These are phyloP conservation scores for Ascochyta pisi DNA, from an alignment of 2,329 filamentous ascomycete species.

Conservation along the genomic window DNA sequence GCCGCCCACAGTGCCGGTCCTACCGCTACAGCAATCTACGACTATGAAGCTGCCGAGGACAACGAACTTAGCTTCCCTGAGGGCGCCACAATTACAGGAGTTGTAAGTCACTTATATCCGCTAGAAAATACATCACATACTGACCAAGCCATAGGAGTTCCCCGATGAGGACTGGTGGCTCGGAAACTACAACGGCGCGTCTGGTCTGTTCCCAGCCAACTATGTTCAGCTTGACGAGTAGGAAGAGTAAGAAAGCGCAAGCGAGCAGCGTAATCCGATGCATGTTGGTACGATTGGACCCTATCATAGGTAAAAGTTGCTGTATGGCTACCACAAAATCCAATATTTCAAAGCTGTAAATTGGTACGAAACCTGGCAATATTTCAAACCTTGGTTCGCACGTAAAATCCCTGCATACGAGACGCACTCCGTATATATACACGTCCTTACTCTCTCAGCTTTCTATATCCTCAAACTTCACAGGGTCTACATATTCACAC, in stretches of 20 bases:
- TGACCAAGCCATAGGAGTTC: constrained; percentile 71
- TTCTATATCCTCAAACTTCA: too few relatives aligned
- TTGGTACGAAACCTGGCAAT: too few relatives aligned
- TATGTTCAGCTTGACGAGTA: constrained; percentile 58
- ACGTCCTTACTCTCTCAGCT: too few relatives aligned
- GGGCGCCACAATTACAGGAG: constrained; percentile 77
- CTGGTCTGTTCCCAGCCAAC: constrained; percentile 76
- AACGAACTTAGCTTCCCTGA: constrained; percentile 89
- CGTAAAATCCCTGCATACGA: too few relatives aligned
- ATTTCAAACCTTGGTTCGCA: too few relatives aligned
- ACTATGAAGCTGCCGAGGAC: constrained; percentile 96
- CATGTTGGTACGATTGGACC: neutral
- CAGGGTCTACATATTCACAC: too few relatives aligned
- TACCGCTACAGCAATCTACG: constrained; percentile 86
- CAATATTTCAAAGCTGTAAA: too few relatives aligned
- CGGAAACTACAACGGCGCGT: constrained; percentile 79
- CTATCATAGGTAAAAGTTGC: constrained; percentile 4
- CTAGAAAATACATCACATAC: neutral
- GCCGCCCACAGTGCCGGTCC: constrained; percentile 57
- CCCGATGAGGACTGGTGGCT: constrained; percentile 99
- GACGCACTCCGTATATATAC: too few relatives aligned
- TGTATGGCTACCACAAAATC: neutral
- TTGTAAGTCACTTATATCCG: constrained; percentile 63
- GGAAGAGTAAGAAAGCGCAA: neutral
- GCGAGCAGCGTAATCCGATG: neutral